Percentiles rank a stretch among this genome's conserved stretches.
Evolutionary conservation across 306 rosid species (phyloP).

Genomic region (Dryas alaskensis): DNA sequence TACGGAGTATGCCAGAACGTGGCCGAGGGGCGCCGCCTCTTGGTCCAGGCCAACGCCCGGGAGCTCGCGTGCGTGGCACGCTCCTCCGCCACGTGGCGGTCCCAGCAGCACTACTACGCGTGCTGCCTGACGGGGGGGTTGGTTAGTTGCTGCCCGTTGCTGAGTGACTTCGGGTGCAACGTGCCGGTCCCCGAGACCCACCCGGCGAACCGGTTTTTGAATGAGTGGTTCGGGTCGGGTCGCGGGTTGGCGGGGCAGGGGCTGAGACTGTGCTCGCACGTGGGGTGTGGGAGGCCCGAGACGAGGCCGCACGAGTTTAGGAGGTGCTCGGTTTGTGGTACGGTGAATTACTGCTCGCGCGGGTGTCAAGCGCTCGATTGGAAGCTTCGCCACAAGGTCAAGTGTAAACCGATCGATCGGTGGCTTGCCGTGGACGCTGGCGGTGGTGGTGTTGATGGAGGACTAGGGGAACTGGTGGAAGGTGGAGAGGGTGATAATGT

Average conservation of each 20-base stretch:
- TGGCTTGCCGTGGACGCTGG: constrained; percentile 33
- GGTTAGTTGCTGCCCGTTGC: constrained; percentile 36
- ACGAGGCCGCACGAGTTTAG: constrained; percentile 83
- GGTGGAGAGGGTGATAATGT: constrained; percentile 12
- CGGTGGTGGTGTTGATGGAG: constrained; percentile 19
- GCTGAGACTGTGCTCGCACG: constrained; percentile 57
- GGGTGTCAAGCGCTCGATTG: constrained; percentile 89
- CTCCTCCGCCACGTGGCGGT: constrained; percentile 32
- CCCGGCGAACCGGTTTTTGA: constrained; percentile 61
- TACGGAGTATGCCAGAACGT: constrained; percentile 62
- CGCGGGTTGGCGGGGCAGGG: constrained; percentile 27
- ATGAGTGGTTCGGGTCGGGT: constrained; percentile 68
- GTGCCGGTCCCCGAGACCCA: constrained; percentile 52
- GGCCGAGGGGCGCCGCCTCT: constrained; percentile 56
- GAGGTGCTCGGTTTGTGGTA: constrained; percentile 79
- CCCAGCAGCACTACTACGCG: constrained; percentile 20
- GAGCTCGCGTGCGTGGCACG: constrained; percentile 52
- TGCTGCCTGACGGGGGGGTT: constrained; percentile 11
- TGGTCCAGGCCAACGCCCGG: constrained; percentile 75
- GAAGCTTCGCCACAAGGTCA: constrained; percentile 62
- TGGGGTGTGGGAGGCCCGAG: constrained; percentile 80
- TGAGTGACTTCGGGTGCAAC: constrained; percentile 50
- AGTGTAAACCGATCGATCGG: constrained; percentile 45
- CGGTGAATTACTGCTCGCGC: constrained; percentile 81
- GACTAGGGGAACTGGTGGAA: constrained; percentile 1